Conservation (phyloP, 1,284 basidiomycete genomes). For the Mycosarcoma maydis region DNA sequence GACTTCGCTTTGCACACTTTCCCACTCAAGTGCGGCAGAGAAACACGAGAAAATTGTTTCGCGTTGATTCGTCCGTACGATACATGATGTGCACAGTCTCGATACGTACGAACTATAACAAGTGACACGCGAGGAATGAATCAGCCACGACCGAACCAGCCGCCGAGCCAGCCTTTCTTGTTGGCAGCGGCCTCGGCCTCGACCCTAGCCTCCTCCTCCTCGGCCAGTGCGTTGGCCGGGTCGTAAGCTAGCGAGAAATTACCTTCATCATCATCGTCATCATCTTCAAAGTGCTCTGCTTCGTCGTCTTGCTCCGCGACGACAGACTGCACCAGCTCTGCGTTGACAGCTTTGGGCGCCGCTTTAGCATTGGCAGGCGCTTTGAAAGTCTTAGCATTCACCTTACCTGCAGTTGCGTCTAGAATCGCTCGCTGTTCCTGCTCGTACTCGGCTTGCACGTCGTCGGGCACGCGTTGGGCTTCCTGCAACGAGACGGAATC, state of each 20-base stretch:
- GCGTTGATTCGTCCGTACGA: no score
- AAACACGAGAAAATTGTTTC: no score
- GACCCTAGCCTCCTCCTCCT: constrained; percentile 52
- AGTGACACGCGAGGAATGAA: no score
- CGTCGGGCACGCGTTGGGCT: constrained; percentile 28
- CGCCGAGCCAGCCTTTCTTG: constrained; percentile 61
- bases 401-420: constrained; percentile 1
- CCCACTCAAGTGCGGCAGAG: no score
- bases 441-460: constrained; percentile 42
- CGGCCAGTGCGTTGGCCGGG: constrained; percentile 51
- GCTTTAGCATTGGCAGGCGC: constrained; percentile 10
- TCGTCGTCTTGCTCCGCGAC: constrained; percentile 15
- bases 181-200: constrained; percentile 40
- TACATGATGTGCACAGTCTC: no score
- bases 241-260: constrained; percentile 50
- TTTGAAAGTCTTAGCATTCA: constrained; percentile 14
- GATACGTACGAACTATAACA: no score
- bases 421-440: constrained; percentile 22
- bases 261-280: constrained; percentile 20
- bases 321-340: constrained; percentile 1
- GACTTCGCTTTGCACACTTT: no score
- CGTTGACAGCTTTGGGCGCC: constrained; percentile 12
- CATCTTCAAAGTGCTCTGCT: constrained; percentile 21
- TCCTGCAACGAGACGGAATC: constrained; percentile 53
- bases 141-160: constrained; percentile 57